Evolutionary conservation across 2,329 filamentous ascomycete genomes (phyloP).

Genomic region (Harringtonia lauricola): DNA sequence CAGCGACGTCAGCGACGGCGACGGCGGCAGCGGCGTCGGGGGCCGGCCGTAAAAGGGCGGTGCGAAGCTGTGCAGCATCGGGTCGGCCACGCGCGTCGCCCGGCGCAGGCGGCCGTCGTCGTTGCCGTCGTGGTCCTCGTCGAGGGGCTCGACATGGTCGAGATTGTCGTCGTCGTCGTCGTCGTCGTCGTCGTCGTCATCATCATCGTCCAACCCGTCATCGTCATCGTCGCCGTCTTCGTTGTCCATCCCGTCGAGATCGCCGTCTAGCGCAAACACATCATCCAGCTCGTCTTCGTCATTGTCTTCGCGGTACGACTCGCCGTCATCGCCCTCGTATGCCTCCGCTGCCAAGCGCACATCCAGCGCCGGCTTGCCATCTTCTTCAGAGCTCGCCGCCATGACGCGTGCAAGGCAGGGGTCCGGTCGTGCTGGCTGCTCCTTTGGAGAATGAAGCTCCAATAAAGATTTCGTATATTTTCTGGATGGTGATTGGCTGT

Average conservation of each 20-base stretch:
- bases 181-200: constrained; percentile 17
- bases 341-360: constrained; percentile 8
- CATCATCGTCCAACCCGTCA: constrained; percentile 21
- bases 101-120: constrained; percentile 3
- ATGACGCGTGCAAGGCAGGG: neutral
- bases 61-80: constrained; percentile 43
- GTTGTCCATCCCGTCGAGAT: constrained; percentile 17
- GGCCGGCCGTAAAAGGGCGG: constrained; percentile 96
- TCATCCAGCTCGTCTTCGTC: constrained; percentile 10
- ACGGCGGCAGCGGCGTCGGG: constrained; percentile 88
- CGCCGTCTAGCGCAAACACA: constrained; percentile 8
- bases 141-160: constrained; percentile 19
- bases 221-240: constrained; percentile 9
- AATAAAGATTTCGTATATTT: no score
- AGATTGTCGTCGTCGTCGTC: constrained; percentile 19
- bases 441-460: no score
- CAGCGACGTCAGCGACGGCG: constrained; percentile 83
- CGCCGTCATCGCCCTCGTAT: constrained; percentile 15
- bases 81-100: constrained; percentile 22
- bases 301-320: constrained; percentile 12
- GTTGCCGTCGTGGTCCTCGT: constrained; percentile 14
- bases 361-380: constrained; percentile 11
- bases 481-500: no score
- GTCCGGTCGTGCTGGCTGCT: no score
- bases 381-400: constrained; percentile 11